Evolutionary conservation across 805 yeast species (phyloP), one percentile per base, ranked within the genome.

Genomic region (Yamadazyma akitaensis): DNA sequence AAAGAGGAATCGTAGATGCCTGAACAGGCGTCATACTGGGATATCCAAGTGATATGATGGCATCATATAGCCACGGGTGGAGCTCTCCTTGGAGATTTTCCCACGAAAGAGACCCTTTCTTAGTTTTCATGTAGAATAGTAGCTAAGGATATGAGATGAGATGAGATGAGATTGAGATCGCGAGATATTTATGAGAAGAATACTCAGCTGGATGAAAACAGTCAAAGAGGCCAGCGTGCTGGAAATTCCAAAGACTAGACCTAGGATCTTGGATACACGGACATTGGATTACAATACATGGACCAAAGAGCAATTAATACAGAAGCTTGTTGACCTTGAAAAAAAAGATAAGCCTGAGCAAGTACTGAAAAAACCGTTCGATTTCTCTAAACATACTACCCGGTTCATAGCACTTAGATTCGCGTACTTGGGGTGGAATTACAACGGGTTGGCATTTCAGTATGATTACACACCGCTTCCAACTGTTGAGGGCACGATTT

Each of bases 21-120:
- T 94, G 99, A 0, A 94, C 99, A 0, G 99, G 96, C 0, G 99
- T 94, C 97, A 92, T 89, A 11, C 79, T 62, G 2, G 79, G 77
- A 61, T 78, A 91, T 2, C 96, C 97, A 50, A 85, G 61, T 1
- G 91, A 79, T n/a, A 70, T 65, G 11, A 91, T 74, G 2, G 96
- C 94, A 1, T 82, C 85, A 25, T 53, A 51, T 28, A 88, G 62
- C 95, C 96, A 88, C 8, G 88, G 85, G 33, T 79, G 79, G 28
- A 88, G 61, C 6, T 73, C 63, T 42, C 70, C 75, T 14, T 75
- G 59, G 31, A 85, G 59, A 7, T 76, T 71, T 9, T 74, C 76
- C 96, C 96, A 88, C 5, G 70, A 64, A 42, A 84, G 70, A 1
- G 91, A 65, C 14, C 65, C 64, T 57, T 53, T 60, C 43, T 58